phyloP scores from a whole-genome alignment of 2,329 filamentous ascomycete genomes.

The Xylaria arbuscula region DNA sequence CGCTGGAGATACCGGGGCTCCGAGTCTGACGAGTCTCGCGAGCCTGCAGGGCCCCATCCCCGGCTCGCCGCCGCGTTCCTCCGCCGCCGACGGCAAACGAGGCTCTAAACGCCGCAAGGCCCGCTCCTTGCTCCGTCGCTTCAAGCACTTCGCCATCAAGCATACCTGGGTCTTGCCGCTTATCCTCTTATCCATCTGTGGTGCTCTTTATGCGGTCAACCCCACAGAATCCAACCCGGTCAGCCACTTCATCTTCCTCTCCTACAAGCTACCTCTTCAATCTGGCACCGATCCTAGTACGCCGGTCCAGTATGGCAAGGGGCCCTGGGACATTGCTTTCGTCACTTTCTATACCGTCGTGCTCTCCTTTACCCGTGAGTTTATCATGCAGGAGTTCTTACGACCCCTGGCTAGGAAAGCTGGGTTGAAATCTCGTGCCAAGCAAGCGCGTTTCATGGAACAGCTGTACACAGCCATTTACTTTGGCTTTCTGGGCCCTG shows the following conservation, averaged over 20 bases:
- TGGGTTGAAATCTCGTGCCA: slow-evolving; percentile 77
- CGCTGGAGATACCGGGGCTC: slow-evolving; percentile 66
- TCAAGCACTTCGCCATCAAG: slow-evolving; percentile 63
- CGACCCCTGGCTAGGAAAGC: slow-evolving; percentile 77
- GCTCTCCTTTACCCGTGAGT: slow-evolving; percentile 92
- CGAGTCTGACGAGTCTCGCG: slow-evolving; percentile 64
- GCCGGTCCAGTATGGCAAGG: slow-evolving; percentile 84
- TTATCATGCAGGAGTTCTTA: slow-evolving; percentile 91
- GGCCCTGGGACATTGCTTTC: slow-evolving; percentile 85
- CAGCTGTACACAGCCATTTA: slow-evolving; percentile 95
- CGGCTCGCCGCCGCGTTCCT: slow-evolving; percentile 33
- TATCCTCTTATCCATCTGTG: slow-evolving; percentile 70
- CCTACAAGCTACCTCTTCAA: slow-evolving; percentile 76
- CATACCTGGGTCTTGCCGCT: slow-evolving; percentile 75
- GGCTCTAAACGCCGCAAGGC: slow-evolving; percentile 67
- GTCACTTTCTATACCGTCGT: slow-evolving; percentile 90
- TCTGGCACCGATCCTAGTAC: slow-evolving; percentile 54
- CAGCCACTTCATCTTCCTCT: slow-evolving; percentile 86
- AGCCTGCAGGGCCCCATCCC: slow-evolving; percentile 52
- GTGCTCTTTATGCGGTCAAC: slow-evolving; percentile 77
- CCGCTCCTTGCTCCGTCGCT: slow-evolving; percentile 64
- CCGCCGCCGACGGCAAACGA: slow-evolving; percentile 50
- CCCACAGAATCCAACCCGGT: slow-evolving; percentile 83
- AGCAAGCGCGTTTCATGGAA: slow-evolving; percentile 94
- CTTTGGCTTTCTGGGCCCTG: slow-evolving; percentile 83